Percentiles rank a stretch among this genome's conserved stretches.
phyloP scores from a whole-genome alignment of 2,329 filamentous ascomycete species.

The Fusarium sp. region DNA sequence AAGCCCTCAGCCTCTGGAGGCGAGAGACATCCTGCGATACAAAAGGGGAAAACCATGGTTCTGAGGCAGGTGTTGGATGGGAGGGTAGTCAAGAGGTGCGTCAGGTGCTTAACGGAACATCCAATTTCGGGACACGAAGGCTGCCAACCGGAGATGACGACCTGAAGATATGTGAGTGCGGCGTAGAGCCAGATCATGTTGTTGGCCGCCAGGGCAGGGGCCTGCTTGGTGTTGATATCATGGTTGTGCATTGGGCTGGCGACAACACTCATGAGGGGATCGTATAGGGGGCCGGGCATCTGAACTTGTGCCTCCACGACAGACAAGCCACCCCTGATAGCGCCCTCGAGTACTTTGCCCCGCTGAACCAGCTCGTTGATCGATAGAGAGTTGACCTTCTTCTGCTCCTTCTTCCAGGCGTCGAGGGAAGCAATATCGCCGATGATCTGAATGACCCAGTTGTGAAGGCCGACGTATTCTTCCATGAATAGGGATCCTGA shows the following conservation, averaged over 20 bases:
- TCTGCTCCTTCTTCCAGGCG: constrained; percentile 65
- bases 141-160: constrained; percentile 65
- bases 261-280: constrained; percentile 33
- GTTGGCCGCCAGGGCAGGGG: constrained; percentile 44
- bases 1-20: constrained; percentile 55
- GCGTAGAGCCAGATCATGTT: constrained; percentile 63
- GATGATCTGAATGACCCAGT: constrained; percentile 68
- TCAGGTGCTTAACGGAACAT: constrained; percentile 49
- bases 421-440: constrained; percentile 65
- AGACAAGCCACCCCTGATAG: constrained; percentile 51
- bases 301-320: constrained; percentile 45
- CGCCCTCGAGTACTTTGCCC: constrained; percentile 56
- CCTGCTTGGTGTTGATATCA: constrained; percentile 35
- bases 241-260: constrained; percentile 42
- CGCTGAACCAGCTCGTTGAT: constrained; percentile 59
- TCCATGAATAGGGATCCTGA: constrained; percentile 58
- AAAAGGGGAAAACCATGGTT: constrained; percentile 57
- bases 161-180: constrained; percentile 60
- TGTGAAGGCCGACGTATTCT: constrained; percentile 66
- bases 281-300: not conserved
- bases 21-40: constrained; percentile 57
- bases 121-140: constrained; percentile 58
- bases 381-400: constrained; percentile 57
- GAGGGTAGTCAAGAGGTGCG: constrained; percentile 51
- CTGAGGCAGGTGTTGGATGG: constrained; percentile 50